Evolutionary conservation across 768 basidiomycete species (phyloP), one percentile per base, ranked within the genome.

Genomic region (Suillus bovinus): DNA sequence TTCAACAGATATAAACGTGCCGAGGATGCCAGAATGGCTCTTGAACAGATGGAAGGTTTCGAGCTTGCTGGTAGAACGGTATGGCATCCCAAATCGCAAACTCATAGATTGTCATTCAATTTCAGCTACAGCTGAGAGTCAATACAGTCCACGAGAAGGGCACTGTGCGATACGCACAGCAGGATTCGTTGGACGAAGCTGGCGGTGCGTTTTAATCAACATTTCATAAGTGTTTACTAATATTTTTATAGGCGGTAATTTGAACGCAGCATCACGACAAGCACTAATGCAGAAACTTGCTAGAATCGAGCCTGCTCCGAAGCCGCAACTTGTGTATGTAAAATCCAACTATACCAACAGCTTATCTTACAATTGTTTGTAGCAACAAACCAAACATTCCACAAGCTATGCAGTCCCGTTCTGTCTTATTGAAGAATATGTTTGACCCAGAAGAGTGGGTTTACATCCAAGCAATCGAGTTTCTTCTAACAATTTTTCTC

Each of bases 271-370:
- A 72, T 94, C 94, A 74, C 93, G 97, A 80, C 95, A 97, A 83
- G 93, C 94, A 77, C 93, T 99, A 82, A 99, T 99, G 97, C 94
- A 96, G 81, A 99, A 99, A 88, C 93, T 99, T 85, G 95, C 97
- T 76, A 94, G 97, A 82, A 92, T 87, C 78, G 91, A 93, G 70
- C 81, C 84, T 50, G 76, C 87, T 56, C 77, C 84, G 56, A 81
- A 79, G 70, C 82, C 84, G 67, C 81, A 86, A 69, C 84, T 87
- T 29, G 74, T 84, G 91, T 93, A 77, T 66, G 87, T 74, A 50
- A 39, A 42, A 46, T 29, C 49, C 27, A 27, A 13, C 29, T 57
- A 5, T 50, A 42, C 44, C n/a, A 52, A 63, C 73, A 22, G 73
- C 69, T 63, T 13, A 64, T 38, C 46, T 38, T 8, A 53, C 33